Percentiles rank a stretch among this genome's conserved stretches.
Conservation (phyloP, 129 eudicot genomes). For the Erigeron canadensis region DNA sequence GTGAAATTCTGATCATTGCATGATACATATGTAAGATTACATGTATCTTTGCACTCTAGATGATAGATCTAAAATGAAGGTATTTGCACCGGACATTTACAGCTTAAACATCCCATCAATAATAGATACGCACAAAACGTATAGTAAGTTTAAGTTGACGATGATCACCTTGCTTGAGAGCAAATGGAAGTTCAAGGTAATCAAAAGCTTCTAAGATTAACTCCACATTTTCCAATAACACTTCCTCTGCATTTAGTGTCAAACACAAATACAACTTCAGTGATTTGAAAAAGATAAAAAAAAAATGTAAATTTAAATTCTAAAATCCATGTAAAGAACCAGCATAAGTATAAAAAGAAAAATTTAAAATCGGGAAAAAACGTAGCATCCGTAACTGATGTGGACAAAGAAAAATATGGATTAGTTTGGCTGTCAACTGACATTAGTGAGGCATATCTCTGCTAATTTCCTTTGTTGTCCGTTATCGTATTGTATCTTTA, state of each 20-base stretch:
- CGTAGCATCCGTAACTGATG: no score
- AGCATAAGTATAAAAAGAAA: not conserved
- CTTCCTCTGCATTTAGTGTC: conserved; percentile 74
- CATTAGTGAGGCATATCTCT: no score
- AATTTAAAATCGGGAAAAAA: not conserved
- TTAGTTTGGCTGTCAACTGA: no score
- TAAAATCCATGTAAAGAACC: not conserved
- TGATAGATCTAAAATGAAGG: conserved; percentile 2
- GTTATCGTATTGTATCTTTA: no score
- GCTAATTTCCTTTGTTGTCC: no score
- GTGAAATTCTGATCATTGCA: conserved; percentile 3
- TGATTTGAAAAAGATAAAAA: no score
- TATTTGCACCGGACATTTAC: conserved; percentile 17
- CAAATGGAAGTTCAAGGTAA: conserved; percentile 92
- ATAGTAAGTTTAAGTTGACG: conserved; percentile 1
- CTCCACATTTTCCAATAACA: conserved; percentile 88
- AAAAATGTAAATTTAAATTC: no score
- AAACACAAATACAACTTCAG: conserved; percentile 12
- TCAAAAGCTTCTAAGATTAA: conserved; percentile 96
- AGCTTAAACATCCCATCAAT: conserved; percentile 1
- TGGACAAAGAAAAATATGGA: not conserved
- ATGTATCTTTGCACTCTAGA: conserved; percentile 1
- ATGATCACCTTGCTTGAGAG: conserved; percentile 70
- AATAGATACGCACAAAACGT: not conserved
- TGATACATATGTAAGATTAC: conserved; percentile 13